Base-by-base conservation (phyloP, 192 early-diverging fungal species). In the Mortierella alpina region DNA sequence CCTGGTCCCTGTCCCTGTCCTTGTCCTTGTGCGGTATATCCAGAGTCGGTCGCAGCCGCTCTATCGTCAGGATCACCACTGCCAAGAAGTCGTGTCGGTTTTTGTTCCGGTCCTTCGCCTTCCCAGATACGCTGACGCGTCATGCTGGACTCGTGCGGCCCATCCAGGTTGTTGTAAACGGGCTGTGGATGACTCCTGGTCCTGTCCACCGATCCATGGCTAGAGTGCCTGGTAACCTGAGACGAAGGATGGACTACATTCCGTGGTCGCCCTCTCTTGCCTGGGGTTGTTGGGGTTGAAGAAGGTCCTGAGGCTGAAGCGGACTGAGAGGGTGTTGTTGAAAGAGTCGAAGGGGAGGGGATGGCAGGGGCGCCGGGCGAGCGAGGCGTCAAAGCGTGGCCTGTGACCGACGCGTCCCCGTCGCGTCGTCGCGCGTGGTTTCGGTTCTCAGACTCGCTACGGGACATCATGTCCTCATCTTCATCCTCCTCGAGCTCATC, bases 191-290 rank as follows among this genome's bases (percentile, higher is more conserved):
- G 20, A 15, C 47, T 49, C 47, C 20, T 65, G n/a, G 47, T 18
- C 31, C 68, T 63, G 8, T 77, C 75, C 42, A 31, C 15, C 14
- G 75, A 63, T 13, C 45, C 48, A 12, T 50, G 68, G 6, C 63
- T 70, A 7, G 68, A 59, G 47, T 61, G 68, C 22, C 62, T 59
- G 31, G 47, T 62, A 42, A 45, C n/a, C 20, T 62, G 62, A 15
- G 68, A 22, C 12, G 63, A 11, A 13, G 63, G 14, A 9, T 53
- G 46, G 0, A 66, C 63, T 13, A 65, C 64, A 45, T 79, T 79
- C 14, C 75, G 75, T 13, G 75, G 75, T 23, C 75, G 75, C 2
- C 75, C 75, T 63, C 75, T 66, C 63, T 79, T 79, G 13, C 68
- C 75, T n/a, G 75, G 69, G 15, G 69, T 65, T 10, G 62, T 23